Conservation (phyloP, 2,329 filamentous ascomycete species). For the Colletotrichum karsti region DNA sequence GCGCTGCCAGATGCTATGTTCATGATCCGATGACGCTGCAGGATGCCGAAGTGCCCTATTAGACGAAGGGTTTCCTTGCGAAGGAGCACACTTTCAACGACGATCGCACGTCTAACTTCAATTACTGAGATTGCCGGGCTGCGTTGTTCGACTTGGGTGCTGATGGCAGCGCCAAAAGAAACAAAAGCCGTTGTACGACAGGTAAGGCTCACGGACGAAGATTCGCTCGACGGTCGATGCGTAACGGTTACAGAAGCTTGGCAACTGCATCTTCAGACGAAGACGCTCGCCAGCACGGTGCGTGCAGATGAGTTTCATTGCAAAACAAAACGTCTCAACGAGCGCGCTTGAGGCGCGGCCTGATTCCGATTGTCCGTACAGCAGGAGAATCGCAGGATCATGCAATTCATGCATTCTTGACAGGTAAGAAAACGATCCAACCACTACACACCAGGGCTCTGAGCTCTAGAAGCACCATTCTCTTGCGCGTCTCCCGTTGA, state of each 20-base stretch:
- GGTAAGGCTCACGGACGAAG: neutral
- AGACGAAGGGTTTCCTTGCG: too few relatives aligned
- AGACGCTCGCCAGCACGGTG: neutral
- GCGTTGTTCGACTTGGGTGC: neutral
- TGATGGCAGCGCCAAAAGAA: neutral
- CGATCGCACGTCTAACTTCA: neutral
- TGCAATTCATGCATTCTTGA: neutral
- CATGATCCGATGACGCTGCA: neutral
- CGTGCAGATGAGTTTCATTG: conserved; percentile 10
- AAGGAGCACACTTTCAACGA: neutral
- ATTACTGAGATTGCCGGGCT: neutral
- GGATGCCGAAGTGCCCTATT: neutral
- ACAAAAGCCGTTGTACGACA: neutral
- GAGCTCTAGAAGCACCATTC: neutral
- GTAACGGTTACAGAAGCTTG: conserved; percentile 16
- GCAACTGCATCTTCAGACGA: conserved; percentile 1
- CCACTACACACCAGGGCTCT: neutral
- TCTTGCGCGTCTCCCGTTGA: neutral
- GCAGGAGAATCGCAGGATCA: neutral
- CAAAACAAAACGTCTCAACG: neutral
- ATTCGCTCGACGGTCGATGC: conserved; percentile 6
- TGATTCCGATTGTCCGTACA: neutral
- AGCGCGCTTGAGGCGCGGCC: conserved; percentile 7
- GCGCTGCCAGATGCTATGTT: neutral
- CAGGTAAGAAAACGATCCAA: neutral